These are phyloP conservation scores for Epichloe gansuensis DNA, from an alignment of 2,329 filamentous ascomycete genomes.

Conservation along the genomic window DNA sequence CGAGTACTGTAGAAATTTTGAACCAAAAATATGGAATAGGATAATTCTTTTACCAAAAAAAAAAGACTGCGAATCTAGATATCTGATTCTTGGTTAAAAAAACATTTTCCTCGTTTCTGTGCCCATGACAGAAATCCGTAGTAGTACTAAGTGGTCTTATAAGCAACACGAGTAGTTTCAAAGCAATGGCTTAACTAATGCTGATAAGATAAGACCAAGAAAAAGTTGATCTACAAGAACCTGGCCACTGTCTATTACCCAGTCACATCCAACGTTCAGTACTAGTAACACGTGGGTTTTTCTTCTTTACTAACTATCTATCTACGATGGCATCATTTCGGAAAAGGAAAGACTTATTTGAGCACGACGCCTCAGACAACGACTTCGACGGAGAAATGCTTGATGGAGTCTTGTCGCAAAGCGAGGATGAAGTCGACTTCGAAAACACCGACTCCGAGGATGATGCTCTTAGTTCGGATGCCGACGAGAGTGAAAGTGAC, in stretches of 20 bases:
- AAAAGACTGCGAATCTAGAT: too few relatives aligned
- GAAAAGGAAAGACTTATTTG: slow-evolving; percentile 54
- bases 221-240: neutral
- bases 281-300: neutral
- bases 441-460: slow-evolving; percentile 13
- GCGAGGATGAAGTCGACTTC: slow-evolving; percentile 24
- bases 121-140: too few relatives aligned
- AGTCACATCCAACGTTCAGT: neutral
- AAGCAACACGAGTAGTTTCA: too few relatives aligned
- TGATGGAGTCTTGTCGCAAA: slow-evolving; percentile 42
- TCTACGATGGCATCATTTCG: slow-evolving; percentile 9
- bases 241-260: neutral
- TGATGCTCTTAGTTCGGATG: neutral
- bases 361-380: slow-evolving; percentile 33
- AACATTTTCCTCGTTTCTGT: too few relatives aligned
- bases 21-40: neutral
- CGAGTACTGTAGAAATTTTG: too few relatives aligned
- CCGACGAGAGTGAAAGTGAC: neutral
- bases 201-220: slow-evolving; percentile 1
- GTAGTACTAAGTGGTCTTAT: too few relatives aligned
- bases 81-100: too few relatives aligned
- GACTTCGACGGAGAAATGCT: slow-evolving; percentile 45
- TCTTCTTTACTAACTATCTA: neutral
- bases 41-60: too few relatives aligned
- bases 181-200: too few relatives aligned